Evolutionary conservation across 257 asterid genomes (phyloP).

Genomic region (Salvia hispanica): DNA sequence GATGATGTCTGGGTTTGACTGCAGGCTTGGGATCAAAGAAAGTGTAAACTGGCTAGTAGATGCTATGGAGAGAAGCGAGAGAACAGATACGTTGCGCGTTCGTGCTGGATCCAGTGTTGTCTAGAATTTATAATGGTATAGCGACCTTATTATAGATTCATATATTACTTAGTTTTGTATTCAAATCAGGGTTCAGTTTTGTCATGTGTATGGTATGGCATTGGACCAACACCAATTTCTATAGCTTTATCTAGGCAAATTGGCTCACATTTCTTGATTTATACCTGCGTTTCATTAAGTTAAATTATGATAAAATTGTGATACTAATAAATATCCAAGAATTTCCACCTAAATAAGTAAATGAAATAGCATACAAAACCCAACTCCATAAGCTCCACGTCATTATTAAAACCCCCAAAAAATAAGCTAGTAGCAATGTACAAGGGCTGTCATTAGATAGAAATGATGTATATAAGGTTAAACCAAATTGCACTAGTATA

Average conservation of each 20-base stretch:
- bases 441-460: slow-evolving; percentile 20
- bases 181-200: slow-evolving; percentile 34
- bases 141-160: not conserved
- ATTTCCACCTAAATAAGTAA: too few species aligned
- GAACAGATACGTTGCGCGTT: slow-evolving; percentile 69
- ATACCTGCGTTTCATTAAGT: slow-evolving; percentile 5
- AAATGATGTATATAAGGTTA: slow-evolving; percentile 19
- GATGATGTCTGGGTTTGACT: slow-evolving; percentile 20
- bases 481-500: slow-evolving; percentile 5
- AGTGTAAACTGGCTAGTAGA: slow-evolving; percentile 88
- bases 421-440: slow-evolving; percentile 25
- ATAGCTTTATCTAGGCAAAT: not conserved
- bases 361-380: slow-evolving; percentile 13
- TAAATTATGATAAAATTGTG: not conserved
- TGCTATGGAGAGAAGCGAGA: slow-evolving; percentile 85
- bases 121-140: slow-evolving; percentile 30
- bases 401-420: slow-evolving; percentile 33
- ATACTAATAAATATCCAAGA: too few species aligned
- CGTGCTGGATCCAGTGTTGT: slow-evolving; percentile 58
- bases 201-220: slow-evolving; percentile 12
- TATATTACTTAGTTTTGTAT: slow-evolving; percentile 4
- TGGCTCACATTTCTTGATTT: not conserved
- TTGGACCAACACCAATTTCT: slow-evolving; percentile 17
- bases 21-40: slow-evolving; percentile 86
- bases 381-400: slow-evolving; percentile 30